Percentiles rank a stretch among this genome's conserved stretches.
Evolutionary conservation across 1,139 yeast species (phyloP).

Genomic region (Scheffersomyces illinoinensis): DNA sequence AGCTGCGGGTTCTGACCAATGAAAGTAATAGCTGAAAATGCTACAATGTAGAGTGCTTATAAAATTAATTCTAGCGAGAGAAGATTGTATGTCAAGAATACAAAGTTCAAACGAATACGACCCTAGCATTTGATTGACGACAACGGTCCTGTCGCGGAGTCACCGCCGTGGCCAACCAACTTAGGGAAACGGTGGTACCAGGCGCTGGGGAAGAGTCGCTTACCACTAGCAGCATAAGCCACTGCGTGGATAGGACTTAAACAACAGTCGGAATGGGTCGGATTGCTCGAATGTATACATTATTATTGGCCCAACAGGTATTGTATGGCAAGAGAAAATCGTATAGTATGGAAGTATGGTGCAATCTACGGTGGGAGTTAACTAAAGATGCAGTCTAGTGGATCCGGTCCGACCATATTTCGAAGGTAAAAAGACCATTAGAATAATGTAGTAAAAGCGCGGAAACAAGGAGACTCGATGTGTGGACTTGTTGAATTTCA

Average conservation of each 20-base stretch:
- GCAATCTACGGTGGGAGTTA: too few relatives aligned
- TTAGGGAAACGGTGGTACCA: background rate
- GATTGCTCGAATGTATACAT: background rate
- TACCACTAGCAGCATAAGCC: constrained; percentile 3
- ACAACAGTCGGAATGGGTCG: background rate
- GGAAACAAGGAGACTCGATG: background rate
- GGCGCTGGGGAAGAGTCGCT: constrained; percentile 7
- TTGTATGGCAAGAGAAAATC: background rate
- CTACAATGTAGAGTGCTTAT: background rate
- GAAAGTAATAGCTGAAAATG: background rate
- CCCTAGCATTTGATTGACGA: background rate
- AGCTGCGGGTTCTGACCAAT: background rate
- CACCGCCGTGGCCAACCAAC: background rate
- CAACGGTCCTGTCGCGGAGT: background rate
- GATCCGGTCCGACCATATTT: background rate
- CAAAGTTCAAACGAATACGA: background rate
- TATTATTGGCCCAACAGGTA: background rate
- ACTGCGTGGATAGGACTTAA: background rate
- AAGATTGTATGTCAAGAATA: too few relatives aligned
- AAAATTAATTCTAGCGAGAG: background rate
- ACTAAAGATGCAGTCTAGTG: background rate
- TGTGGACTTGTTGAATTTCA: background rate
- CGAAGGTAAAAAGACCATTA: background rate
- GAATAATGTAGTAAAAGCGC: background rate
- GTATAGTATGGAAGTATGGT: background rate